Percentiles rank a stretch among this genome's conserved stretches.
Conservation (phyloP, 129 eudicot species). For the Flaveria bidentis region DNA sequence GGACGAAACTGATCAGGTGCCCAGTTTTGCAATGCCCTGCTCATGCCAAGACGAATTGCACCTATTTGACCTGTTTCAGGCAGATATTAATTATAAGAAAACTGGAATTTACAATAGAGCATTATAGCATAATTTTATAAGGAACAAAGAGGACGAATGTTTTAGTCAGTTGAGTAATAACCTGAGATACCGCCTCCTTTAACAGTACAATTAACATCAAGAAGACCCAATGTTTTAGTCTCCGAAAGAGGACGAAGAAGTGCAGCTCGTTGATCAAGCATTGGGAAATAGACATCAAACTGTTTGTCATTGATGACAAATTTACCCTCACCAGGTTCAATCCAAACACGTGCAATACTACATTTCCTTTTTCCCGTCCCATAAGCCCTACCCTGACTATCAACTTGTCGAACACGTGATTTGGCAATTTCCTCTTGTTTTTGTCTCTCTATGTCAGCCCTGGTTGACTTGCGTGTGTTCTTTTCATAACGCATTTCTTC, state of each 20-base stretch:
- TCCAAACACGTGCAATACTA: constrained; percentile 94
- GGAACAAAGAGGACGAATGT: no score
- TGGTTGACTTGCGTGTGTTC: constrained; percentile 50
- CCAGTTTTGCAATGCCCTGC: constrained; percentile 93
- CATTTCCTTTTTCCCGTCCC: constrained; percentile 94
- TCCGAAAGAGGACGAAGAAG: constrained; percentile 87
- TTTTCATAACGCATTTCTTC: constrained; percentile 71
- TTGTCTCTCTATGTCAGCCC: constrained; percentile 74
- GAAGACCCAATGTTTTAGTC: constrained; percentile 83
- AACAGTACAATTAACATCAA: constrained; percentile 83
- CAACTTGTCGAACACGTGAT: constrained; percentile 73
- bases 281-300: constrained; percentile 85
- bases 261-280: constrained; percentile 95
- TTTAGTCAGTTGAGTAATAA: constrained; percentile 20
- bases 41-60: constrained; percentile 86
- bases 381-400: constrained; percentile 83
- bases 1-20: constrained; percentile 81
- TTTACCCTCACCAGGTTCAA: constrained; percentile 85
- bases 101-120: not conserved
- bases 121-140: not conserved
- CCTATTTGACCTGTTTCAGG: constrained; percentile 79
- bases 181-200: constrained; percentile 96
- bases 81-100: not conserved
- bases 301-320: constrained; percentile 78
- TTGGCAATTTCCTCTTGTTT: constrained; percentile 76